phyloP scores from a whole-genome alignment of 208 protist species.

The Kentomonas sorsogonicus region DNA sequence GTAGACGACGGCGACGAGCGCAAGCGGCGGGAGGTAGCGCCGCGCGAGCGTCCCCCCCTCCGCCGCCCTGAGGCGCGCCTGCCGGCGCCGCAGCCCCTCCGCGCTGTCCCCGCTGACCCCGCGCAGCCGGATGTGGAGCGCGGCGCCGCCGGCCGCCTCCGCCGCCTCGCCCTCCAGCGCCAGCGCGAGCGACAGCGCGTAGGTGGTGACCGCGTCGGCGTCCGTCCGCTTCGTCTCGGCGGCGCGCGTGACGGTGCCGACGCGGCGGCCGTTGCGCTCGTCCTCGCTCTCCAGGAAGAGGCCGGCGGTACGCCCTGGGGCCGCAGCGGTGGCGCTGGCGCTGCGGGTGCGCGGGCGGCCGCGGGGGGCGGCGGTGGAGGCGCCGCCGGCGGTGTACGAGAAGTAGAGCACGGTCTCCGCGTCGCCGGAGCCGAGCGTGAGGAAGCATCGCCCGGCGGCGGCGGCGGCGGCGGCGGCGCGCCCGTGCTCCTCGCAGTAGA shows the following conservation, averaged over 20 bases:
- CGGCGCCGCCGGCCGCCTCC: background rate
- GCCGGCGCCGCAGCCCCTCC: conserved; percentile 10
- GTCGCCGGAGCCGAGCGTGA: conserved; percentile 5
- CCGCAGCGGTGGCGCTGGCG: too few relatives aligned
- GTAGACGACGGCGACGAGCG: conserved; percentile 33
- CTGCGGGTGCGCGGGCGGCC: too few relatives aligned
- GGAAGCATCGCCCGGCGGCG: conserved; percentile 22
- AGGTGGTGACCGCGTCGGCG: background rate
- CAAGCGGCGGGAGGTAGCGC: conserved; percentile 38
- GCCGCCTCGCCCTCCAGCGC: background rate
- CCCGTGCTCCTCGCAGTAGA: conserved; percentile 31
- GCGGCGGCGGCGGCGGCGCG: background rate
- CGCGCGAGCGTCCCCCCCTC: conserved; percentile 20
- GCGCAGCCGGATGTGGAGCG: conserved; percentile 22
- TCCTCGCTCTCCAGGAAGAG: too few relatives aligned
- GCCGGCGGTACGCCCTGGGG: too few relatives aligned
- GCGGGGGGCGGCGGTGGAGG: too few relatives aligned
- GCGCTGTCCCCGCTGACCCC: conserved; percentile 22
- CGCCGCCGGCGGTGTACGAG: too few relatives aligned
- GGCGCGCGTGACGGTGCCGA: too few relatives aligned
- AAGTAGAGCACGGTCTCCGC: background rate
- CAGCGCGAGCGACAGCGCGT: conserved; percentile 14
- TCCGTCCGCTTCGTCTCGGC: background rate
- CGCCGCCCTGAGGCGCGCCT: conserved; percentile 10
- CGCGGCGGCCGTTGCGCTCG: too few relatives aligned